Evolutionary conservation across 345 rosid species (phyloP).

Genomic region (Diplotaxis tenuifolia): DNA sequence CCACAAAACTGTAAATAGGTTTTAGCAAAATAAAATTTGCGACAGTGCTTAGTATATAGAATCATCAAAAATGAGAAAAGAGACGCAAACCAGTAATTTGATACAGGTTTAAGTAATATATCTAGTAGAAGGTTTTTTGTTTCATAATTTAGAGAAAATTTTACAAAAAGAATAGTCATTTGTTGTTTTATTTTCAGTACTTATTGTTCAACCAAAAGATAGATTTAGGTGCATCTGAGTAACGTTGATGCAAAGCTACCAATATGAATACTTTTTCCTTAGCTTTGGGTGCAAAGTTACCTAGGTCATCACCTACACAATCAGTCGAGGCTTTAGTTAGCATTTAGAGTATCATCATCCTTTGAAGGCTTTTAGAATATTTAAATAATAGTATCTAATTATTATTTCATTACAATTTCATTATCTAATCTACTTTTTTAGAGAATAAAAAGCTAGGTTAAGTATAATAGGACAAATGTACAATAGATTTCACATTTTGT

Average conservation of each 20-base stretch:
- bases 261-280: neutral
- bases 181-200: neutral
- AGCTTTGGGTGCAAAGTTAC: conserved; percentile 3
- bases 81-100: neutral
- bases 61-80: neutral
- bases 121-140: neutral
- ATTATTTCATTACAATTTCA: neutral
- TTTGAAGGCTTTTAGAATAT: neutral
- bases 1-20: neutral
- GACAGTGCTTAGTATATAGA: neutral
- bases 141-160: neutral
- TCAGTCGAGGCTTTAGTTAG: neutral
- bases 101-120: neutral
- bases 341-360: neutral
- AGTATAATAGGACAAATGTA: neutral
- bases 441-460: neutral
- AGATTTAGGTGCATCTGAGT: neutral
- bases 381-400: neutral
- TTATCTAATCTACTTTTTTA: neutral
- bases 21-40: neutral
- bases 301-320: conserved; percentile 14
- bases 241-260: neutral
- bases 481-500: neutral
- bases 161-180: neutral
- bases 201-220: neutral